Percentiles rank a stretch among this genome's conserved stretches.
These are phyloP conservation scores for Pilasporangium apinafurcum DNA, from an alignment of 352 stramenopile genomes.

Conservation along the genomic window DNA sequence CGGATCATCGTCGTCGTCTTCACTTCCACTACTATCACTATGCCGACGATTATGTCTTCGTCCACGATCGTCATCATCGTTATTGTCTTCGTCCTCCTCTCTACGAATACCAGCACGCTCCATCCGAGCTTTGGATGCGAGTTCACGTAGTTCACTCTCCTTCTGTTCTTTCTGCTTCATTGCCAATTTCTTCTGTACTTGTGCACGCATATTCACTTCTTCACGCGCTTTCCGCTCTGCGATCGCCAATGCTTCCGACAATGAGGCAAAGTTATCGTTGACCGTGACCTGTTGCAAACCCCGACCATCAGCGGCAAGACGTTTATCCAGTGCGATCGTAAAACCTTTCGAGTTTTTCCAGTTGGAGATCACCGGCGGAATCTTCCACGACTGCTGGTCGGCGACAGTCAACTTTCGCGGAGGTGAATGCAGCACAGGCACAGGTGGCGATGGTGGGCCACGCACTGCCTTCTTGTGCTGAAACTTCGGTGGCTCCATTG, in stretches of 20 bases:
- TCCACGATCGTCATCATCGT: conserved; percentile 12
- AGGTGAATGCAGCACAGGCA: conserved; percentile 91
- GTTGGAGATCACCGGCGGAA: conserved; percentile 98
- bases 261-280: conserved; percentile 98
- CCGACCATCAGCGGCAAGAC: conserved; percentile 95
- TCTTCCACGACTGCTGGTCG: conserved; percentile 98
- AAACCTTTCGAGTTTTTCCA: conserved; percentile 99
- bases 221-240: conserved; percentile 96
- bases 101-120: conserved; percentile 79
- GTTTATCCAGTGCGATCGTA: conserved; percentile 99
- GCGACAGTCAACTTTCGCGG: conserved; percentile 89
- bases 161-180: conserved; percentile 95
- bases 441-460: conserved; percentile 85
- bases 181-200: conserved; percentile 82
- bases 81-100: conserved; percentile 24
- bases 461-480: conserved; percentile 97
- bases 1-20: conserved; percentile 34
- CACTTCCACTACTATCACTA: conserved; percentile 12
- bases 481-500: conserved; percentile 99
- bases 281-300: conserved; percentile 94
- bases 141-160: conserved; percentile 93
- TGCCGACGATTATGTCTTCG: conserved; percentile 11
- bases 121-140: conserved; percentile 91
- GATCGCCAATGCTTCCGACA: conserved; percentile 96
- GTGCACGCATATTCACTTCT: conserved; percentile 94